Base-by-base conservation (phyloP, 1,139 yeast genomes). In the Eremothecium gossypii region DNA sequence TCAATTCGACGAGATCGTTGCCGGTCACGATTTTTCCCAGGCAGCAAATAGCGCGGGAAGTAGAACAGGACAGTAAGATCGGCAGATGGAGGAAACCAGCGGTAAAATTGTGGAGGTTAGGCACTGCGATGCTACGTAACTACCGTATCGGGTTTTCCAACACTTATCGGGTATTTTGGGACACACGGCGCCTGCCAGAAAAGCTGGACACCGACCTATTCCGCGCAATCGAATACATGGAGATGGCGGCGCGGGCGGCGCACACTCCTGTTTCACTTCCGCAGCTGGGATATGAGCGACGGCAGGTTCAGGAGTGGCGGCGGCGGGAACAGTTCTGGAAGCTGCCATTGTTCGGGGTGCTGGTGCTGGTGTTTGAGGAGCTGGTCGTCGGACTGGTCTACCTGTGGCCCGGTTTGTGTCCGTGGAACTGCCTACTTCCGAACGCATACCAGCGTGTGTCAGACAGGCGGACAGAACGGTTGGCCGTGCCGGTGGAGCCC, bases 381-480 rank as follows among this genome's bases (percentile, higher is more conserved):
- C 30, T 54, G 5, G 48, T 55, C 0, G 53, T 55, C 1, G 30
- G 52, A 8, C 37, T 60, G 11, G 50, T 57, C 39, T 57, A 56
- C 40, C 38, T 55, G 14, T 50, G 53, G 40, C 64, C 64, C 2
- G 52, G 51, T 31, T 13, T 58, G 2, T 58, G 54, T 2, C 53
- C 60, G 3, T 53, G 53, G 47, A 52, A 56, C 43, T 51, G 62
- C 42, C 40, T 59, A 33, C 52, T 55, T 20, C 56, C 59, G 9
- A 50, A 60, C 29, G 54, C 53, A 28, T 55, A 47, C 39, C 40
- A 46, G 12, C 55, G 52, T 38, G 39, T 57, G 8, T 42, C 55
- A 2, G 47, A 47, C 34, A 29, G 43, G 4, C 44, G 42, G 30
- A 35, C 45, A 9, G 41, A 37, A 11, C 35, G 38, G 13, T 20